phyloP scores from a whole-genome alignment of 805 yeast species.

The Teunomyces atbi region DNA sequence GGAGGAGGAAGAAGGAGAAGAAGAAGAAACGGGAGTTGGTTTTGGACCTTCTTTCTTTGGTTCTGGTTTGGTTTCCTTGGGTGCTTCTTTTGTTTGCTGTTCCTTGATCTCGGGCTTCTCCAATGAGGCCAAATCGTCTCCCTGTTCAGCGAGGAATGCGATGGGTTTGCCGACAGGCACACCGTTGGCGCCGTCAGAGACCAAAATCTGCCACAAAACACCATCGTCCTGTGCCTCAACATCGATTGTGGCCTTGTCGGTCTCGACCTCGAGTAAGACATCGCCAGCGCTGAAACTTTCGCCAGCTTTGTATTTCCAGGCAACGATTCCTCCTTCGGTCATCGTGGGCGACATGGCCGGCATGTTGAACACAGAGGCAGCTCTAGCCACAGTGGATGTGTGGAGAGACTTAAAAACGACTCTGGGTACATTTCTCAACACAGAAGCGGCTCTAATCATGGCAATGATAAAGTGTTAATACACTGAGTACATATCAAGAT shows the following conservation, averaged over 20 bases:
- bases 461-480: background rate
- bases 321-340: slow-evolving; percentile 91
- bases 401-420: slow-evolving; percentile 27
- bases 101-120: slow-evolving; percentile 52
- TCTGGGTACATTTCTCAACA: slow-evolving; percentile 18
- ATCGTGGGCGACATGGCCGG: slow-evolving; percentile 99
- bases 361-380: slow-evolving; percentile 67
- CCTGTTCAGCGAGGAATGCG: slow-evolving; percentile 85
- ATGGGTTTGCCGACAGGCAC: slow-evolving; percentile 86
- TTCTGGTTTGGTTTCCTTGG: slow-evolving; percentile 10
- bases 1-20: background rate
- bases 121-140: slow-evolving; percentile 70
- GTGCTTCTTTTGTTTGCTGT: slow-evolving; percentile 20
- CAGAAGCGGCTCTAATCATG: slow-evolving; percentile 12
- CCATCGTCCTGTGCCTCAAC: slow-evolving; percentile 95
- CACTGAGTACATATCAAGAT: background rate
- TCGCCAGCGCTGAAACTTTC: slow-evolving; percentile 81
- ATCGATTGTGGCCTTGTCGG: slow-evolving; percentile 80
- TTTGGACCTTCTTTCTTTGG: slow-evolving; percentile 11
- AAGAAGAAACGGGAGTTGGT: slow-evolving; percentile 2
- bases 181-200: slow-evolving; percentile 73
- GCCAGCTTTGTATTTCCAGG: slow-evolving; percentile 78
- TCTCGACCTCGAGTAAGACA: slow-evolving; percentile 75
- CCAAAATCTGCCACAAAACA: slow-evolving; percentile 68
- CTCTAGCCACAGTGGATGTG: slow-evolving; percentile 19